Evolutionary conservation across 305 asterid species (phyloP).

Genomic region (Rubia balearica): DNA sequence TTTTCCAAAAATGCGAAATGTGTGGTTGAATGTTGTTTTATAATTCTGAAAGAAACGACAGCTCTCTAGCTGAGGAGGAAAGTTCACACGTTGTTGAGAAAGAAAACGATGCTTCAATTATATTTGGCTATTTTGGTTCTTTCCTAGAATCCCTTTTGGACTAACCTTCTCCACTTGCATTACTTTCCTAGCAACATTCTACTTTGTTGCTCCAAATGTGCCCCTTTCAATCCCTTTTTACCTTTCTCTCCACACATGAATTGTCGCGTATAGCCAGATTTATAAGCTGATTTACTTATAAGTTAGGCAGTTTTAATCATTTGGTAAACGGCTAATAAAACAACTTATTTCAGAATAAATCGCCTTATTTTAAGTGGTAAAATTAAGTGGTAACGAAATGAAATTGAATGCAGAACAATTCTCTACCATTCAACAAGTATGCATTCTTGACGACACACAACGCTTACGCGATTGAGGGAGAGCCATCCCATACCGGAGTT

Average conservation of each 20-base stretch:
- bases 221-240: too few species aligned
- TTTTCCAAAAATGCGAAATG: neutral
- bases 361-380: neutral
- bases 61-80: neutral
- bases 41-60: neutral
- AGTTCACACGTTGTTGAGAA: neutral
- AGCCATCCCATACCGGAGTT: conserved; percentile 34
- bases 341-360: too few species aligned
- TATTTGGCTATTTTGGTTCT: neutral
- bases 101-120: neutral
- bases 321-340: too few species aligned
- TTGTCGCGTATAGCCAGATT: too few species aligned
- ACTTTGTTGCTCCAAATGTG: too few species aligned
- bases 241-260: too few species aligned
- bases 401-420: conserved; percentile 41
- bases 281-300: too few species aligned
- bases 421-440: conserved; percentile 69
- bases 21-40: neutral
- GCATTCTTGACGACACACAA: conserved; percentile 76
- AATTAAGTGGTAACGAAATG: neutral
- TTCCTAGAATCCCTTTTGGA: neutral
- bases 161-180: neutral
- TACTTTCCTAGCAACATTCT: too few species aligned
- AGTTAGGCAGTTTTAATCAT: too few species aligned
- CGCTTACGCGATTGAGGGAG: conserved; percentile 53